Conservation (phyloP, 345 rosid species). For the Crucihimalaya himalaica region DNA sequence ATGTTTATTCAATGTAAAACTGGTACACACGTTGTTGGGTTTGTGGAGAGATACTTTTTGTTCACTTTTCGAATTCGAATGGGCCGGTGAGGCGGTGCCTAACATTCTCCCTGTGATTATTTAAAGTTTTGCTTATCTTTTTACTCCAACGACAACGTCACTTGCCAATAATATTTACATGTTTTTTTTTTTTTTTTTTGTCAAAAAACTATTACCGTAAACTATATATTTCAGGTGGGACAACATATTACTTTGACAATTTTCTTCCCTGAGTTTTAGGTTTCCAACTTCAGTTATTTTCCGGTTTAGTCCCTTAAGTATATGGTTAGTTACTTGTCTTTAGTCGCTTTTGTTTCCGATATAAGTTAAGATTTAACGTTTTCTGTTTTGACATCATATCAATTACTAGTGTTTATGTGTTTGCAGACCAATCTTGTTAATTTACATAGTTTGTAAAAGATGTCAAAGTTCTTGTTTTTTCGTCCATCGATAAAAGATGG, state of each 20-base stretch:
- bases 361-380: too few relatives aligned
- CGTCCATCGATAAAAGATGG: too few relatives aligned
- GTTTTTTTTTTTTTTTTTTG: too few relatives aligned
- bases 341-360: not conserved
- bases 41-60: not conserved
- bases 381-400: too few relatives aligned
- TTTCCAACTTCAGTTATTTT: too few relatives aligned
- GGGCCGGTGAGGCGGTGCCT: slow-evolving; percentile 30
- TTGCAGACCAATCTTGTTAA: too few relatives aligned
- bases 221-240: not conserved
- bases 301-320: not conserved
- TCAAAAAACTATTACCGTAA: too few relatives aligned
- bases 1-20: not conserved
- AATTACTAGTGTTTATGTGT: too few relatives aligned
- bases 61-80: not conserved
- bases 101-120: slow-evolving; percentile 13
- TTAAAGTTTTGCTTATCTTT: slow-evolving; percentile 2
- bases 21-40: not conserved
- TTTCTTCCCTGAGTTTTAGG: not conserved
- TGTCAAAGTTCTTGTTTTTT: too few relatives aligned
- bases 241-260: not conserved
- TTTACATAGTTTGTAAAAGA: not conserved
- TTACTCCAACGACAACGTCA: slow-evolving; percentile 5
- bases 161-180: not conserved
- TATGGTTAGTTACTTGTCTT: not conserved